Conservation (phyloP, 495 filamentous ascomycete species). For the Clohesyomyces aquaticus region DNA sequence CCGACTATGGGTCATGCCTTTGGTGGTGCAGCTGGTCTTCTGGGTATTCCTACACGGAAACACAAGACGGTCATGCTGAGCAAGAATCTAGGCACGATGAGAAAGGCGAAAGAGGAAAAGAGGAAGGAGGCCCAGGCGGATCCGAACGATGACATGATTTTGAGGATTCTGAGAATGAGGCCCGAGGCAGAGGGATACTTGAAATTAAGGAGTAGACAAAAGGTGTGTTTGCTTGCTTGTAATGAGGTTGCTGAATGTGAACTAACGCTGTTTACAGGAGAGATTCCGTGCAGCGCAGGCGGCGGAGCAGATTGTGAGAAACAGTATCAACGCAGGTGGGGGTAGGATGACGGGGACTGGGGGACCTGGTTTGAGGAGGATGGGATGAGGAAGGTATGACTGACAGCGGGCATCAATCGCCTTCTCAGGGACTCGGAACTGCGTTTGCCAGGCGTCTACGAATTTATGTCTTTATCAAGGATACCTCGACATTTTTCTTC, state of each 20-base stretch:
- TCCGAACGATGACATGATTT: slow-evolving; percentile 97
- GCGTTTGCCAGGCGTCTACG: no score
- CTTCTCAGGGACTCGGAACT: no score
- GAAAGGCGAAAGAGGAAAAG: slow-evolving; percentile 92
- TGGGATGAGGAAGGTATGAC: no score
- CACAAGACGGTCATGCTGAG: slow-evolving; percentile 95
- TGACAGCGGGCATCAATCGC: no score
- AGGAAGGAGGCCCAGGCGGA: slow-evolving; percentile 93
- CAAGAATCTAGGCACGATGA: slow-evolving; percentile 95
- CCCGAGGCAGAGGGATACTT: slow-evolving; percentile 92
- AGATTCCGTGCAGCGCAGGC: slow-evolving; percentile 85
- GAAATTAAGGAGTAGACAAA: slow-evolving; percentile 87
- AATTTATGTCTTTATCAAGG: no score
- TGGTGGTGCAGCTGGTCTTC: slow-evolving; percentile 64
- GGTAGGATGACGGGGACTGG: slow-evolving; percentile 46
- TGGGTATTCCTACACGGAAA: slow-evolving; percentile 71
- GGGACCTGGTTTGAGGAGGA: no score
- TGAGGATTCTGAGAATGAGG: slow-evolving; percentile 93
- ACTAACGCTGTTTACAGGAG: slow-evolving; percentile 53
- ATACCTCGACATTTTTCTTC: no score
- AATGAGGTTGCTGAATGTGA: neutral
- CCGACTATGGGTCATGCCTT: slow-evolving; percentile 59
- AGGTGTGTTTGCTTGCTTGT: slow-evolving; percentile 46
- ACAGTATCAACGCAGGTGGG: slow-evolving; percentile 76
- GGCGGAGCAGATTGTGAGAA: slow-evolving; percentile 90